phyloP scores from a whole-genome alignment of 2,329 filamentous ascomycete genomes.

The Talaromyces amestolkiae region DNA sequence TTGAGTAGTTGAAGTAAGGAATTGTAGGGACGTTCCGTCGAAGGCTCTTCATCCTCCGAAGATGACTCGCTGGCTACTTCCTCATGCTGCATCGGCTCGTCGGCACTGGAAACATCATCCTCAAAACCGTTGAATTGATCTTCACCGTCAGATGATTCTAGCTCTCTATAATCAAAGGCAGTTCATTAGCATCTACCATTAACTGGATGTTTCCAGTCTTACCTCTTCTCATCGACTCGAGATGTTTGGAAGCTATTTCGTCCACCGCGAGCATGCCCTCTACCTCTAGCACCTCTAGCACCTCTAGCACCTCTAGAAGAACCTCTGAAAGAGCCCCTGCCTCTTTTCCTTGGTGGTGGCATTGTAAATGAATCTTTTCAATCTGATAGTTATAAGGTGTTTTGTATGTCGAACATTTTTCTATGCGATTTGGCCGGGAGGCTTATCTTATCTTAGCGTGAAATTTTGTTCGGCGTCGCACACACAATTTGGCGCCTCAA shows the following conservation, averaged over 20 bases:
- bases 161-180: not conserved
- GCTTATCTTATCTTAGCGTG: constrained; percentile 51
- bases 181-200: not conserved
- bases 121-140: constrained; percentile 24
- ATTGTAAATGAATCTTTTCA: constrained; percentile 23
- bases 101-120: constrained; percentile 30
- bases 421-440: not conserved
- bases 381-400: too few species aligned
- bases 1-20: constrained; percentile 57
- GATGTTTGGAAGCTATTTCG: constrained; percentile 36
- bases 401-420: constrained; percentile 2
- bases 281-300: constrained; percentile 8
- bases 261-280: constrained; percentile 21
- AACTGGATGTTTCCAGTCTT: constrained; percentile 20
- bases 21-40: constrained; percentile 51
- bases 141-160: constrained; percentile 21
- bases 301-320: not conserved
- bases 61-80: constrained; percentile 32
- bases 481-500: constrained; percentile 40
- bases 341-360: constrained; percentile 30
- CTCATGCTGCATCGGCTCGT: constrained; percentile 45
- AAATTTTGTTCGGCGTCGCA: constrained; percentile 39
- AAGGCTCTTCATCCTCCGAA: constrained; percentile 45
- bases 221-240: constrained; percentile 41
- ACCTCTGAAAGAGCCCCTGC: constrained; percentile 25